Percentiles rank a stretch among this genome's conserved stretches.
These are phyloP conservation scores for Kockiozyma suomiensis DNA, from an alignment of 805 yeast species.

Conservation along the genomic window DNA sequence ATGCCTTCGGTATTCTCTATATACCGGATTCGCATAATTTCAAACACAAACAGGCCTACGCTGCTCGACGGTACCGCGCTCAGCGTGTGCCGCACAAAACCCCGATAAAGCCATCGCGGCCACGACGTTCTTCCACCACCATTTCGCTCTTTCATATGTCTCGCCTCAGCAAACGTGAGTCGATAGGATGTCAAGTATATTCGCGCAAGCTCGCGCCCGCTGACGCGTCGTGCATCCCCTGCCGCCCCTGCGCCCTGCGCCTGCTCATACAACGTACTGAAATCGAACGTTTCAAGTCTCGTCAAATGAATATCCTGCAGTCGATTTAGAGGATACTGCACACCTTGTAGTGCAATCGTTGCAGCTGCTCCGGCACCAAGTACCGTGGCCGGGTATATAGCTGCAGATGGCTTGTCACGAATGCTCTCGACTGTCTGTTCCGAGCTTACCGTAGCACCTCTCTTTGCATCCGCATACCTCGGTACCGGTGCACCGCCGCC, in stretches of 20 bases:
- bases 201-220: background rate
- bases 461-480: slow-evolving; percentile 22
- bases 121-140: slow-evolving; percentile 5
- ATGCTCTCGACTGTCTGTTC: slow-evolving; percentile 11
- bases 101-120: slow-evolving; percentile 66
- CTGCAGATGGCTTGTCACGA: slow-evolving; percentile 31
- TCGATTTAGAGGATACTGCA: slow-evolving; percentile 81
- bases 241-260: background rate
- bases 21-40: slow-evolving; percentile 59
- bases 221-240: background rate
- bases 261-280: slow-evolving; percentile 45
- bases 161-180: slow-evolving; percentile 66
- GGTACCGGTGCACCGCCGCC: slow-evolving; percentile 30
- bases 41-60: slow-evolving; percentile 80
- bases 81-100: slow-evolving; percentile 70
- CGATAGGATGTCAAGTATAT: slow-evolving; percentile 73
- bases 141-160: slow-evolving; percentile 44
- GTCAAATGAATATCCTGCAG: slow-evolving; percentile 78
- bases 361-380: slow-evolving; percentile 87
- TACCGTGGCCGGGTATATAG: slow-evolving; percentile 64
- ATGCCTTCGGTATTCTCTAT: slow-evolving; percentile 15
- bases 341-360: slow-evolving; percentile 69
- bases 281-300: slow-evolving; percentile 77
- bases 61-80: slow-evolving; percentile 87
- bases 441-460: background rate